Base-by-base conservation (phyloP, 23 red algal species). In the Gracilaria domingensis region DNA sequence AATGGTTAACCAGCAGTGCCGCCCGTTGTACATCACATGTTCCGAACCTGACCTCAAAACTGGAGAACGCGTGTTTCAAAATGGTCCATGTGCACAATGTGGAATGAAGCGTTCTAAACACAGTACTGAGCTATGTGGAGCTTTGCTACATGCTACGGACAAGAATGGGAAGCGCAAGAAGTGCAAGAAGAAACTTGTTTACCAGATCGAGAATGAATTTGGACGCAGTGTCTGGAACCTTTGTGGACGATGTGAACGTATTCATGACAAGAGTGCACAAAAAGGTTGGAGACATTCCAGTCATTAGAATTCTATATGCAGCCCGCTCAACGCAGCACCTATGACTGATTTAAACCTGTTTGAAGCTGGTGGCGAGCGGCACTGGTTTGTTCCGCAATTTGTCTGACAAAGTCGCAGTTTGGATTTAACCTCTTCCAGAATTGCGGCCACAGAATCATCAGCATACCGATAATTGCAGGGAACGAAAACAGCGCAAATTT, bases 381-480 rank as follows among this genome's bases (percentile, higher is more conserved):
- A 0, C 8, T 77, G 72, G 18, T 50, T 77, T 77, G 40, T 25
- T 77, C 40, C 17, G 38, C 34, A 28, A 88, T 30, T 44, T 73
- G 56, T 21, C 26, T 25, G 28, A 53, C 64, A 81, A 93, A 93
- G 6, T 84, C 79, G 55, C 90, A 71, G 69, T 70, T 65, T 4
- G 57, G 74, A 72, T 93, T 79, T 36, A 93, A 35, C 55, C 81
- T 45, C 28, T 61, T 69, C 81, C 83, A 93, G 55, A 48, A 85
- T 18, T 38, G 38, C 5, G 90, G 90, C 16, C 34, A 62, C 20
- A 87, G 12, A 29, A 93, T 76, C 38, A 76, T 49, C 17, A 40
- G 23, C 28, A 83, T 38, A 3, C 60, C 64, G 25, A 83, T 42
- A 45, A 87, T 55, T 24, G 81, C 91, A 8, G 91, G 91, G 0